Percentiles rank a stretch among this genome's conserved stretches.
phyloP scores from a whole-genome alignment of 371 early-diverging fungal genomes.

The Globomyces sp. region DNA sequence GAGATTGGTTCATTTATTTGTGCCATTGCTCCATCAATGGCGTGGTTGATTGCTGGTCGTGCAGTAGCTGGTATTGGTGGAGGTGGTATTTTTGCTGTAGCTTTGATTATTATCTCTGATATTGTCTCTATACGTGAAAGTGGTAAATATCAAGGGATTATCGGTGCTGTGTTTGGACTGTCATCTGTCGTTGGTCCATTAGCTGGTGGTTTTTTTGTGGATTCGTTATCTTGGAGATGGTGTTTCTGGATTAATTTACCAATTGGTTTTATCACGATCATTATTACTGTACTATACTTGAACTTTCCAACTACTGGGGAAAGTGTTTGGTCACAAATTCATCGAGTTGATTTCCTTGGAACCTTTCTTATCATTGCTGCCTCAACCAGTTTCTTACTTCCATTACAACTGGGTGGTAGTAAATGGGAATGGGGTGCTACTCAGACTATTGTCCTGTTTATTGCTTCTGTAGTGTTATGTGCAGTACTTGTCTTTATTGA shows the following conservation, averaged over 20 bases:
- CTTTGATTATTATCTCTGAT: conserved; percentile 43
- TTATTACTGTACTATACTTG: conserved; percentile 50
- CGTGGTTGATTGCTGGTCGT: conserved; percentile 41
- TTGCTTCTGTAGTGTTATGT: background rate
- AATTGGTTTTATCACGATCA: conserved; percentile 42
- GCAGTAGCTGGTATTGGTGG: conserved; percentile 64
- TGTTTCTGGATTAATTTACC: conserved; percentile 50
- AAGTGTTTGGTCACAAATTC: conserved; percentile 5
- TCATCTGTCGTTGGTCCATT: conserved; percentile 37
- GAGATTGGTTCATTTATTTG: conserved; percentile 64
- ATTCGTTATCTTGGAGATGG: conserved; percentile 34
- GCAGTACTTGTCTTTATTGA: conserved; percentile 34
- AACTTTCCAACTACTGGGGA: conserved; percentile 15
- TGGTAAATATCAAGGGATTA: conserved; percentile 28
- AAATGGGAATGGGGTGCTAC: conserved; percentile 16
- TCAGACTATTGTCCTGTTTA: conserved; percentile 19
- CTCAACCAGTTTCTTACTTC: conserved; percentile 15
- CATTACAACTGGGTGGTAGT: conserved; percentile 18
- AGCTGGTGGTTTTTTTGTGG: conserved; percentile 32
- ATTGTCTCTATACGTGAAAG: conserved; percentile 36
- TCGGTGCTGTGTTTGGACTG: conserved; percentile 31
- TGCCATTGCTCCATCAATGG: conserved; percentile 41
- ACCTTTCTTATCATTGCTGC: conserved; percentile 37
- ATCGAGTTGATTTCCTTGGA: conserved; percentile 16
- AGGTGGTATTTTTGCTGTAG: conserved; percentile 64